Evolutionary conservation across 352 stramenopile genomes (phyloP).

Genomic region (Bremia lactucae): DNA sequence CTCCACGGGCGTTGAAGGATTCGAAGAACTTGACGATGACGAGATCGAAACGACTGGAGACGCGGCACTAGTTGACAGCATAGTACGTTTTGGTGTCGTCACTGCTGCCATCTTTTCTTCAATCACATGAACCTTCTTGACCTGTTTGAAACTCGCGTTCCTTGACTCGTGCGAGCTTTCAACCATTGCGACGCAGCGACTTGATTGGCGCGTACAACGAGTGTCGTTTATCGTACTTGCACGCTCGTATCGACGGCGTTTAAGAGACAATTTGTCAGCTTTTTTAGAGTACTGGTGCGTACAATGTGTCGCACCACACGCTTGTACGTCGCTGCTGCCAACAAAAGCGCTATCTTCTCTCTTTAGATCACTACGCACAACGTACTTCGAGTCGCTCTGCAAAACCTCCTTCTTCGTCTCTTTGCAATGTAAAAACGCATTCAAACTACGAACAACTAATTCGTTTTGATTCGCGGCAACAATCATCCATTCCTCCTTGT

Average conservation of each 20-base stretch:
- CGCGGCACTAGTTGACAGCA: conserved; percentile 20
- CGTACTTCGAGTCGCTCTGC: conserved; percentile 26
- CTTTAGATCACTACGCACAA: conserved; percentile 35
- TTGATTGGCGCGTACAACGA: conserved; percentile 5
- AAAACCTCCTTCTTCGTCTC: conserved; percentile 34
- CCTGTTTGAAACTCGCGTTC: conserved; percentile 3
- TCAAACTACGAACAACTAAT: conserved; percentile 53
- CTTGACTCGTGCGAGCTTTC: conserved; percentile 15
- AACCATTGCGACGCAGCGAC: neutral
- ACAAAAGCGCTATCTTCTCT: conserved; percentile 19
- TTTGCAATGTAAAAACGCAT: conserved; percentile 56
- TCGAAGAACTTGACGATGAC: conserved; percentile 49
- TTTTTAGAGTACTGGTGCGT: conserved; percentile 9
- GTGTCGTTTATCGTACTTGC: conserved; percentile 9
- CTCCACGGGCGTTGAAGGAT: conserved; percentile 58
- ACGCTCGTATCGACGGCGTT: neutral
- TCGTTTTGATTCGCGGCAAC: conserved; percentile 64
- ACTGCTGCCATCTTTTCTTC: conserved; percentile 2
- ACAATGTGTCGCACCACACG: conserved; percentile 10
- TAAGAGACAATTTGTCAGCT: neutral
- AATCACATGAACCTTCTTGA: neutral
- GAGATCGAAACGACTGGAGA: conserved; percentile 68
- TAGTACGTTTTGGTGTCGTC: conserved; percentile 29
- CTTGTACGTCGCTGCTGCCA: conserved; percentile 18
- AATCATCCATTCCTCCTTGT: conserved; percentile 69